Evolutionary conservation across 257 asterid species (phyloP).

Genomic region (Solanum virginianum): DNA sequence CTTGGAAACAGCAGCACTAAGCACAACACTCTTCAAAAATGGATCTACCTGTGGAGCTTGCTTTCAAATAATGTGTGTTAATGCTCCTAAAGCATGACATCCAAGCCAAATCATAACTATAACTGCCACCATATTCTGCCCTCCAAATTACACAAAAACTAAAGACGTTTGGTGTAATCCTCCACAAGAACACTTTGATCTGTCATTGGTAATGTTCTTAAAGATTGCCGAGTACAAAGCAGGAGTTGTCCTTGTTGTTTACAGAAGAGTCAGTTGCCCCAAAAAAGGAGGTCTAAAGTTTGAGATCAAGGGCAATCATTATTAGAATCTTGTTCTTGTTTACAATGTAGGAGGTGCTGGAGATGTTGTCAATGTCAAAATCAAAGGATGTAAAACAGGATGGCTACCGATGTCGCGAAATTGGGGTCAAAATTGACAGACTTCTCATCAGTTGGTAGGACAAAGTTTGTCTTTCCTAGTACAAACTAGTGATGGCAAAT

Average conservation of each 20-base stretch:
- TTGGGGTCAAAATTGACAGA: slow-evolving; percentile 37
- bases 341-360: slow-evolving; percentile 37
- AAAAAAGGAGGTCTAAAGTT: slow-evolving; percentile 9
- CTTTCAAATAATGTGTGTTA: slow-evolving; percentile 20
- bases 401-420: slow-evolving; percentile 19
- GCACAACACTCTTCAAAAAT: slow-evolving; percentile 20
- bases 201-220: background rate
- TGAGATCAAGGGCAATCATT: slow-evolving; percentile 17
- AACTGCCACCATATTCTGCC: slow-evolving; percentile 38
- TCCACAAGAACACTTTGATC: background rate
- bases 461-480: background rate
- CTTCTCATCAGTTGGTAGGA: background rate
- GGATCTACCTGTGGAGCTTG: slow-evolving; percentile 33
- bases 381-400: slow-evolving; percentile 3
- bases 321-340: slow-evolving; percentile 12
- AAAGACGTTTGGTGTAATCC: background rate
- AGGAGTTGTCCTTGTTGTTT: background rate
- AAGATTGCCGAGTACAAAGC: slow-evolving; percentile 4
- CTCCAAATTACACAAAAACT: background rate
- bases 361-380: slow-evolving; percentile 9
- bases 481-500: background rate
- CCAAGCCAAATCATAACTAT: background rate
- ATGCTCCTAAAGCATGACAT: slow-evolving; percentile 7
- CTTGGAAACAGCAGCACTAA: slow-evolving; percentile 22
- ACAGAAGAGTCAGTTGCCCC: background rate